phyloP scores from a whole-genome alignment of 345 rosid species.

The Stellera chamaejasme region DNA sequence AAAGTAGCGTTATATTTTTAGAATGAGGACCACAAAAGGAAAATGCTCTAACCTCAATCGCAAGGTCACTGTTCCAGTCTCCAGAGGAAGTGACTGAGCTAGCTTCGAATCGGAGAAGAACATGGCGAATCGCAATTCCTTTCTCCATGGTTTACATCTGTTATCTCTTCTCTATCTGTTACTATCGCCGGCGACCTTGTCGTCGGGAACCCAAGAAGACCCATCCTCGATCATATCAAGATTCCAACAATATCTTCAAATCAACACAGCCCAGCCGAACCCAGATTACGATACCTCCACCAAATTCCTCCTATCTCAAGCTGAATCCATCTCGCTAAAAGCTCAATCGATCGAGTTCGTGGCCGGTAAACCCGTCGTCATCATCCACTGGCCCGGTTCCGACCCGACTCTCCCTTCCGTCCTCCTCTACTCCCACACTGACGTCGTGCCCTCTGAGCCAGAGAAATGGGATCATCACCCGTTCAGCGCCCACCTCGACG shows the following conservation, averaged over 20 bases:
- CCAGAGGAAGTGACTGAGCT: too few species aligned
- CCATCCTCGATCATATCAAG: slow-evolving; percentile 42
- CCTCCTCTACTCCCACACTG: slow-evolving; percentile 92
- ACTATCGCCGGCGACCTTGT: slow-evolving; percentile 5
- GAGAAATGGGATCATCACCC: slow-evolving; percentile 78
- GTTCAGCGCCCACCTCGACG: slow-evolving; percentile 68
- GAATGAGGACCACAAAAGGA: too few species aligned
- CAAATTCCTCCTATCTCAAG: slow-evolving; percentile 56
- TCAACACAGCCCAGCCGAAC: slow-evolving; percentile 80
- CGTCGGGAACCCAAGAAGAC: slow-evolving; percentile 9
- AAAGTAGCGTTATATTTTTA: too few species aligned
- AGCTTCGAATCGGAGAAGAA: too few species aligned
- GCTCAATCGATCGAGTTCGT: slow-evolving; percentile 53
- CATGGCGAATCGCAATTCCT: too few species aligned
- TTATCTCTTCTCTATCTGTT: background rate
- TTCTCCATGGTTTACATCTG: background rate
- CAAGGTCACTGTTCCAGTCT: too few species aligned
- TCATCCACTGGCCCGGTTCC: slow-evolving; percentile 79
- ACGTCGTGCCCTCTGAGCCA: slow-evolving; percentile 76
- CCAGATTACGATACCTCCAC: slow-evolving; percentile 58
- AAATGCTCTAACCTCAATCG: too few species aligned
- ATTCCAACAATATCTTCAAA: slow-evolving; percentile 78
- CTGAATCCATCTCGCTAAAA: slow-evolving; percentile 57
- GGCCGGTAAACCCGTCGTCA: slow-evolving; percentile 54
- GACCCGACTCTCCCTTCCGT: slow-evolving; percentile 55